Conservation (phyloP, 441 rosid species). For the Pelargonium cotyledonis region DNA sequence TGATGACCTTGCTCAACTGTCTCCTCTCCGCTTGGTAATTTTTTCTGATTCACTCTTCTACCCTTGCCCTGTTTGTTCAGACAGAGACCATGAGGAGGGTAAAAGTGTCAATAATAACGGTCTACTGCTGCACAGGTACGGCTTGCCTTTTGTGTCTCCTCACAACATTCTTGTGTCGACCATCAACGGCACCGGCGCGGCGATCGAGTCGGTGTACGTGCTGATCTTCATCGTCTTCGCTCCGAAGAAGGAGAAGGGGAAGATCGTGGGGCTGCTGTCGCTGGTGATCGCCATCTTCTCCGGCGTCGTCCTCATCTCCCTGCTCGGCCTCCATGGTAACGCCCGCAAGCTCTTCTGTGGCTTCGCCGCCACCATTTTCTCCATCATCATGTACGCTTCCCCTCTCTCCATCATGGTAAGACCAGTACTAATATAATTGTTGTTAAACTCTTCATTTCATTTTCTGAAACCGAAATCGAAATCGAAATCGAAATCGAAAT, state of each 20-base stretch:
- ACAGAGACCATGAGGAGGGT: too few species aligned
- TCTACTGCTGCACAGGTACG: slow-evolving; percentile 48
- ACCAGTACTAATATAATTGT: too few species aligned
- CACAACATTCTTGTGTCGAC: slow-evolving; percentile 71
- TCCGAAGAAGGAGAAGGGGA: slow-evolving; percentile 60
- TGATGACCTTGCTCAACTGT: slow-evolving; percentile 89
- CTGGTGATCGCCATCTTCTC: slow-evolving; percentile 48
- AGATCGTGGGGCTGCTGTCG: slow-evolving; percentile 53
- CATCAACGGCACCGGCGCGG: slow-evolving; percentile 72
- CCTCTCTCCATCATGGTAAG: slow-evolving; percentile 91
- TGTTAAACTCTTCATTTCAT: too few species aligned
- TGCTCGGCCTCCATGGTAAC: slow-evolving; percentile 58
- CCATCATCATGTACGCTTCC: slow-evolving; percentile 88
- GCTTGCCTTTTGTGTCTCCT: slow-evolving; percentile 79
- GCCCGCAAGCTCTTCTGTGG: slow-evolving; percentile 74
- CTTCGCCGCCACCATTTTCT: slow-evolving; percentile 66
- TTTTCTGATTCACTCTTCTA: too few species aligned
- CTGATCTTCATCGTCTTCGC: slow-evolving; percentile 54
- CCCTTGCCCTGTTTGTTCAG: too few species aligned
- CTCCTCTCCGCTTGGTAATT: slow-evolving; percentile 95
- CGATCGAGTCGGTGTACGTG: slow-evolving; percentile 59
- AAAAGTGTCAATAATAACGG: not conserved
- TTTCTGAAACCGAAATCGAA: too few species aligned
- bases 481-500: too few species aligned
- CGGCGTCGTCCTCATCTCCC: slow-evolving; percentile 50